Conservation (phyloP, 345 rosid genomes). For the Hibiscus syriacus region DNA sequence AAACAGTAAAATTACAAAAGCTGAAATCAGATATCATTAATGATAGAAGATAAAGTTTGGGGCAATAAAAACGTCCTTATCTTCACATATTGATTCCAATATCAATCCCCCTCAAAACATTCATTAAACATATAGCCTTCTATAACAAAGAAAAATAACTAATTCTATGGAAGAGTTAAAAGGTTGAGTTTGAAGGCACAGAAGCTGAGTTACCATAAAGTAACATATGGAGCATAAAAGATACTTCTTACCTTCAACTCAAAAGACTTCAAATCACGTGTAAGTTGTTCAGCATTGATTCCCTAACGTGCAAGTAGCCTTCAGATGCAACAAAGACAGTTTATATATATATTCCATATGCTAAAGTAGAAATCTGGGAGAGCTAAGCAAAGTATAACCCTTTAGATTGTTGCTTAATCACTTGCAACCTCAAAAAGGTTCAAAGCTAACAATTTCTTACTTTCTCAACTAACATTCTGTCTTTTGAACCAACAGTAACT, state of each 20-base stretch:
- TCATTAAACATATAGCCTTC: too few relatives aligned
- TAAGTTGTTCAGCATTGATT: conserved; percentile 94
- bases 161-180: background rate
- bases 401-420: background rate
- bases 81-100: too few relatives aligned
- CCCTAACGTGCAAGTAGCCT: conserved; percentile 98
- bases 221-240: background rate
- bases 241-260: conserved; percentile 65
- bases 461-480: background rate
- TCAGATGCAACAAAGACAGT: conserved; percentile 11
- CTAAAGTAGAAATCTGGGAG: background rate
- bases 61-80: too few relatives aligned
- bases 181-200: conserved; percentile 5
- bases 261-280: conserved; percentile 90
- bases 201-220: background rate
- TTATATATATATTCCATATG: background rate
- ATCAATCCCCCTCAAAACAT: too few relatives aligned
- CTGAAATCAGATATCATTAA: conserved; percentile 1
- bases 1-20: background rate
- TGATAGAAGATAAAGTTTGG: background rate
- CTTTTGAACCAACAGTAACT: background rate
- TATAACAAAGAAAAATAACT: background rate
- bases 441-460: background rate
- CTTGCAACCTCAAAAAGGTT: background rate
- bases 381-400: background rate